Conservation (phyloP, 305 asterid genomes). For the Ilex paraguariensis region DNA sequence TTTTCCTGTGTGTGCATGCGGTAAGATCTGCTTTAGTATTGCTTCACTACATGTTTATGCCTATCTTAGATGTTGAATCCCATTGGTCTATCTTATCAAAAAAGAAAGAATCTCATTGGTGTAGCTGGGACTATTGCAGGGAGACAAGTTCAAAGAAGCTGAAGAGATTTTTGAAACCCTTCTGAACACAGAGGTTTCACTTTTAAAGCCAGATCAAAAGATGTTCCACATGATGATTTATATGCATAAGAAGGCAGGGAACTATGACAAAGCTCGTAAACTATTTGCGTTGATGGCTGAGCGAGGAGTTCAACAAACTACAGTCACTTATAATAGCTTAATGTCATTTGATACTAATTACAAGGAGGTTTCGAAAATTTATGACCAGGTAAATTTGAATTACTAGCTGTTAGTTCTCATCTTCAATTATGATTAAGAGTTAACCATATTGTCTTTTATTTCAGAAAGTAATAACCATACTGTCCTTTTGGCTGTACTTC, state of each 20-base stretch:
- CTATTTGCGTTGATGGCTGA: conserved; percentile 66
- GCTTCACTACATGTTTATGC: too few relatives aligned
- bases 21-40: too few relatives aligned
- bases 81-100: not conserved
- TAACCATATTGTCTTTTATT: too few relatives aligned
- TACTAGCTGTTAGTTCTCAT: too few relatives aligned
- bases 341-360: conserved; percentile 89
- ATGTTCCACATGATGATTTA: conserved; percentile 99
- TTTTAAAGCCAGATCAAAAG: conserved; percentile 85
- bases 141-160: conserved; percentile 73
- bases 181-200: conserved; percentile 50
- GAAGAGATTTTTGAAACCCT: conserved; percentile 79
- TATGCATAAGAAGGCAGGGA: conserved; percentile 79
- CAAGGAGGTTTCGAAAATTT: conserved; percentile 84
- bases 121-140: conserved; percentile 44
- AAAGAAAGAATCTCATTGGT: not conserved
- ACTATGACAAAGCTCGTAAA: conserved; percentile 76
- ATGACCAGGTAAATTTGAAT: conserved; percentile 68
- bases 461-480: too few relatives aligned
- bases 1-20: too few relatives aligned
- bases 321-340: conserved; percentile 91
- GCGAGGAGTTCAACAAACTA: conserved; percentile 56
- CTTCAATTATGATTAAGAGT: too few relatives aligned
- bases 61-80: too few relatives aligned
- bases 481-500: too few relatives aligned